These are phyloP conservation scores for Salicornia ramosissima DNA, from an alignment of 148 eudicot species.

Conservation along the genomic window DNA sequence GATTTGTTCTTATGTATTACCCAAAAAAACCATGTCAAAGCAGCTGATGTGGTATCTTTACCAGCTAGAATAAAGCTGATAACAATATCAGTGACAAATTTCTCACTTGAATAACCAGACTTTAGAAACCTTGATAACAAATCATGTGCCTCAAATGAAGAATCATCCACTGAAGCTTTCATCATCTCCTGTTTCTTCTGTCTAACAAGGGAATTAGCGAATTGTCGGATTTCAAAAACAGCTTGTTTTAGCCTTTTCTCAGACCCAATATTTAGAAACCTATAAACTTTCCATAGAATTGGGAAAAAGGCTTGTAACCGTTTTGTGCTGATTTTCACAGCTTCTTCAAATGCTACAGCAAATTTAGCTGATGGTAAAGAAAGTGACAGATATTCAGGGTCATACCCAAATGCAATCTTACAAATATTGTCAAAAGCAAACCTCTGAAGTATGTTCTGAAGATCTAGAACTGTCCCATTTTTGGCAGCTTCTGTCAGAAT, in stretches of 20 bases:
- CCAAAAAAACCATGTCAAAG: slow-evolving; percentile 52
- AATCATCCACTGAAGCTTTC: background rate
- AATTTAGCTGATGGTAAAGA: slow-evolving; percentile 29
- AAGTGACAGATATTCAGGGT: slow-evolving; percentile 29
- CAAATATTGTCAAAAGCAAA: slow-evolving; percentile 30
- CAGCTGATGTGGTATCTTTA: slow-evolving; percentile 35
- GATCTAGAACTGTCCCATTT: slow-evolving; percentile 16
- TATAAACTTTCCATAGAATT: slow-evolving; percentile 25
- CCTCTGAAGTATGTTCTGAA: slow-evolving; percentile 18
- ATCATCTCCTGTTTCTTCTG: background rate
- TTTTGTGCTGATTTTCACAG: slow-evolving; percentile 17
- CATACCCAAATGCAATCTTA: slow-evolving; percentile 38
- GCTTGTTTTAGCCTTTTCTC: slow-evolving; percentile 31
- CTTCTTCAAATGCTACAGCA: slow-evolving; percentile 36
- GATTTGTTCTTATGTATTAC: slow-evolving; percentile 18
- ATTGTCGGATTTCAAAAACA: slow-evolving; percentile 11
- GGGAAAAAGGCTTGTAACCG: slow-evolving; percentile 28
- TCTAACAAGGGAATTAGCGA: slow-evolving; percentile 14
- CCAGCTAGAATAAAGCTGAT: slow-evolving; percentile 43
- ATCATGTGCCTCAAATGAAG: slow-evolving; percentile 8
- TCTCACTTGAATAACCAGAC: slow-evolving; percentile 33
- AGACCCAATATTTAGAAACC: slow-evolving; percentile 36
- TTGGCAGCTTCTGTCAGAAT: slow-evolving; percentile 19
- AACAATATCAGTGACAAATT: slow-evolving; percentile 29
- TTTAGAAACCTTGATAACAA: slow-evolving; percentile 35